Percentiles rank a stretch among this genome's conserved stretches.
These are phyloP conservation scores for Pachysandra terminalis DNA, from an alignment of 164 flowering plant species.

Conservation along the genomic window DNA sequence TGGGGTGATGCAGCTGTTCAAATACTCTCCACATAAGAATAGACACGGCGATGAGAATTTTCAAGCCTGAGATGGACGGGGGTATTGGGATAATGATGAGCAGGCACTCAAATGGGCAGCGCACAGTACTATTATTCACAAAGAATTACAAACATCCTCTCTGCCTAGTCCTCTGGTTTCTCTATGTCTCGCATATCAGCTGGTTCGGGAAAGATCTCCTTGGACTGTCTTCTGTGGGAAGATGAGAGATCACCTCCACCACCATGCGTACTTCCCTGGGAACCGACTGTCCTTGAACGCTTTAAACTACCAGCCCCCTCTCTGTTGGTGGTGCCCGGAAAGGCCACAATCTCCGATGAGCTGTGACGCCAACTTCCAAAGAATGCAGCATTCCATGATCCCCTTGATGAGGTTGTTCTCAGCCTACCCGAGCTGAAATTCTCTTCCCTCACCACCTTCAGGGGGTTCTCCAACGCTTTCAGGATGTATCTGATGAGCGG, in stretches of 20 bases:
- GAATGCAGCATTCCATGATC: slow-evolving; percentile 90
- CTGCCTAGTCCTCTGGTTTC: slow-evolving; percentile 31
- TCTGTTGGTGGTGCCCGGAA: slow-evolving; percentile 28
- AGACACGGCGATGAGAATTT: too few species aligned
- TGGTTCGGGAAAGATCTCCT: slow-evolving; percentile 87
- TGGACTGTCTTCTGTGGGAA: slow-evolving; percentile 63
- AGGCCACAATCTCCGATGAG: slow-evolving; percentile 48
- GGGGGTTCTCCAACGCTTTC: slow-evolving; percentile 80
- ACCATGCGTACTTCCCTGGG: slow-evolving; percentile 51
- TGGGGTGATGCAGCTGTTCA: too few species aligned
- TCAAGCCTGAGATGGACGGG: too few species aligned
- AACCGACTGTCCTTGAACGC: slow-evolving; percentile 49
- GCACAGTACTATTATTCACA: slow-evolving; percentile 39
- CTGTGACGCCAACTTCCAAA: slow-evolving; percentile 97
- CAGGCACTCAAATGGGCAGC: slow-evolving; percentile 38
- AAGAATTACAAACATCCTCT: slow-evolving; percentile 38
- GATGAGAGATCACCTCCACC: slow-evolving; percentile 46
- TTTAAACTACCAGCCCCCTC: slow-evolving; percentile 51
- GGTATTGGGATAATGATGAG: background rate
- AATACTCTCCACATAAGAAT: too few species aligned
- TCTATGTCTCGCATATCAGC: slow-evolving; percentile 39
- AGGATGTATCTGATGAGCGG: slow-evolving; percentile 77
- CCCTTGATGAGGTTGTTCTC: slow-evolving; percentile 73
- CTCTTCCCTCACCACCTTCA: slow-evolving; percentile 82
- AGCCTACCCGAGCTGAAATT: slow-evolving; percentile 64